Base-by-base conservation (phyloP, 129 eudicot genomes). In the Sambucus nigra region DNA sequence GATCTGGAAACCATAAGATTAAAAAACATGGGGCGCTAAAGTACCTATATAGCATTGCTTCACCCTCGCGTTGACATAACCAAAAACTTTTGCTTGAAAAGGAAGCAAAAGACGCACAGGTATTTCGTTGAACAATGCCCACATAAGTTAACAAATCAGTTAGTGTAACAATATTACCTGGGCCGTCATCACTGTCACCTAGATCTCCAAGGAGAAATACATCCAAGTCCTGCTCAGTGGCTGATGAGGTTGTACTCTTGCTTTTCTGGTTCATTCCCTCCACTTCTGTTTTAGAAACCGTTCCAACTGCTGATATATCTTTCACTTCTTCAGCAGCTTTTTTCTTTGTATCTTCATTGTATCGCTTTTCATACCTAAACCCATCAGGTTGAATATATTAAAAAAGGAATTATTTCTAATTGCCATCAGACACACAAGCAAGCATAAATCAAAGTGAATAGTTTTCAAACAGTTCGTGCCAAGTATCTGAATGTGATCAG, bases 121-220 rank as follows among this genome's bases (percentile, higher is more conserved):
- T 5, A 1, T 7, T 48, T 19, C 27, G 21, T 48, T 48, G 19
- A 42, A 16, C 13, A 23, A 6, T 23, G 38, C 15, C 38, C 39
- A 19, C 40, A 53, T 31, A 18, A 57, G 45, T 38, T 54, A 20
- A 32, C 33, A 5, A 55, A 48, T 35, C 8, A 19, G n/a, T n/a
- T n/a, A n/a, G 26, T 42, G 61, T 10, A 16, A 31, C 50, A 53
- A 63, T 2, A 1, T 7, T 74, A 88, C 99, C 99, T 72, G 84
- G 91, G 13, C 91, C 98, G 19, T 86, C 99, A 65, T 92, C 99
- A 57, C 89, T 76, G 64, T 92, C 99, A 23, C 84, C 98, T 29
- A 71, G 82, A 64, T 86, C 99, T 50, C 99, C 99, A 33, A 92
- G 73, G 12, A 92, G 96, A 86, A 86, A 91, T 25, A 77, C 96